Percentiles rank a stretch among this genome's conserved stretches.
Evolutionary conservation across 768 basidiomycete genomes (phyloP).

Genomic region (Mycena albidolilacea): DNA sequence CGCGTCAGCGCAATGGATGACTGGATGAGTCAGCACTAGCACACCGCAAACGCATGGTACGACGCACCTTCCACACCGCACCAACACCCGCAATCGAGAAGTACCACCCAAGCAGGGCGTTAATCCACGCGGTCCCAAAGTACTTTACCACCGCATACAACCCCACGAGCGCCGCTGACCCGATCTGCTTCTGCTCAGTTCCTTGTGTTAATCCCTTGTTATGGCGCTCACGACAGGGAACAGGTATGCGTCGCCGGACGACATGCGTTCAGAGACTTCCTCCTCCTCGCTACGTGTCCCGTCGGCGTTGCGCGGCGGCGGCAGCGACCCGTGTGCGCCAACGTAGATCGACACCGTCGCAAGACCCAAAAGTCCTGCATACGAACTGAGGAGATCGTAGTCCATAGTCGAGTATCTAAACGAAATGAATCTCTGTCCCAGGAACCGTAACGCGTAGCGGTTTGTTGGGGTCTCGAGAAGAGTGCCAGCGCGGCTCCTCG

Average conservation of each 20-base stretch:
- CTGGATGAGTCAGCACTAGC: constrained; percentile 49
- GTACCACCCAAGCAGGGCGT: constrained; percentile 84
- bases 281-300: constrained; percentile 60
- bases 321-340: constrained; percentile 78
- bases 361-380: constrained; percentile 75
- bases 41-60: constrained; percentile 1
- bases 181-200: constrained; percentile 62
- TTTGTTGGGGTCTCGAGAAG: constrained; percentile 1
- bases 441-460: not conserved
- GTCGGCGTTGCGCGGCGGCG: constrained; percentile 43
- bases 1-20: constrained; percentile 66
- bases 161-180: constrained; percentile 77
- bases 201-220: not conserved
- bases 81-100: constrained; percentile 77
- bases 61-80: constrained; percentile 77
- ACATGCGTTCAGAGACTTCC: constrained; percentile 70
- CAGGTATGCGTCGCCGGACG: constrained; percentile 79
- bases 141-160: constrained; percentile 82
- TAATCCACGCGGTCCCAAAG: constrained; percentile 86
- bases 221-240: constrained; percentile 78
- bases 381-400: constrained; percentile 77
- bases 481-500: not conserved
- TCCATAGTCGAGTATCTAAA: constrained; percentile 39
- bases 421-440: not conserved
- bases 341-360: constrained; percentile 79